These are phyloP conservation scores for Puccinia polysora DNA, from an alignment of 1,284 basidiomycete genomes.

Conservation along the genomic window DNA sequence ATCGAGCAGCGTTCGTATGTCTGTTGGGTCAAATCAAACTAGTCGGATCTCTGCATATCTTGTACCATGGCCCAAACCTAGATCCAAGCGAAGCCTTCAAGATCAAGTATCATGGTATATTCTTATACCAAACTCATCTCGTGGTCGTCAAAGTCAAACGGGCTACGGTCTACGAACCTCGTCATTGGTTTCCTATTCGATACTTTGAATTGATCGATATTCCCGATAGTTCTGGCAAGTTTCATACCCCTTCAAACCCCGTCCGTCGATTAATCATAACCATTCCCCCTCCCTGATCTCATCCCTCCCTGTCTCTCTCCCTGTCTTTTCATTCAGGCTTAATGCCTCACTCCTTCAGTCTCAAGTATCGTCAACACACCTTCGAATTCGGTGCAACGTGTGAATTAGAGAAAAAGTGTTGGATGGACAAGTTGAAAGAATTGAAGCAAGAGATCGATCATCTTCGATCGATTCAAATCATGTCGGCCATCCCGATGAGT, in stretches of 20 bases:
- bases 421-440: constrained; percentile 37
- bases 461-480: constrained; percentile 33
- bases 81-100: constrained; percentile 58
- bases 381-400: constrained; percentile 43
- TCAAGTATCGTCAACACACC: constrained; percentile 40
- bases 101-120: constrained; percentile 80
- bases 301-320: not conserved
- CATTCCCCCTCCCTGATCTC: not conserved
- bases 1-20: constrained; percentile 59
- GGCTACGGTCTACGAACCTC: constrained; percentile 69
- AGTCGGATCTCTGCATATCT: constrained; percentile 74
- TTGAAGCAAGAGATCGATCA: constrained; percentile 37
- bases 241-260: too few species aligned
- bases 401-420: constrained; percentile 40
- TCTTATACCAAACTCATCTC: constrained; percentile 78
- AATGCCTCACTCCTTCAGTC: constrained; percentile 43
- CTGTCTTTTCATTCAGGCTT: constrained; percentile 16
- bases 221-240: constrained; percentile 47
- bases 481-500: constrained; percentile 27
- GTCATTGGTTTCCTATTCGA: constrained; percentile 72
- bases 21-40: constrained; percentile 70
- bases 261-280: too few species aligned
- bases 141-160: constrained; percentile 75
- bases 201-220: constrained; percentile 48
- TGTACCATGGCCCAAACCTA: constrained; percentile 58